These are phyloP conservation scores for Selaginella tamariscina DNA, from an alignment of 75 land plant genomes.

Conservation along the genomic window DNA sequence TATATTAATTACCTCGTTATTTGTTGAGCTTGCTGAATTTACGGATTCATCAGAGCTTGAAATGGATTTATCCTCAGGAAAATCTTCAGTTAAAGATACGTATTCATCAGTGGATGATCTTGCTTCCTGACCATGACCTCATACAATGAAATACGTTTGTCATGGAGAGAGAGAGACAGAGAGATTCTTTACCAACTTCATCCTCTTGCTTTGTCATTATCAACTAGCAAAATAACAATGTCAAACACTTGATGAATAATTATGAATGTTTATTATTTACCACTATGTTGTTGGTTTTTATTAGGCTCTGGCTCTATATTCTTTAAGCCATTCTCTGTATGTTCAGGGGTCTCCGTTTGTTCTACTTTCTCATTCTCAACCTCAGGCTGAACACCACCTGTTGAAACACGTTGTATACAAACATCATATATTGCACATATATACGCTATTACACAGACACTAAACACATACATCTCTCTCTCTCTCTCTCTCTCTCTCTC, in stretches of 20 bases:
- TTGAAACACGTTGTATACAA: too few species aligned
- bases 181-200: neutral
- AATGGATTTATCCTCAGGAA: neutral
- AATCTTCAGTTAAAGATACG: neutral
- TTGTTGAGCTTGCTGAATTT: neutral
- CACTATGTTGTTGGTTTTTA: too few species aligned
- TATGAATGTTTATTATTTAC: too few species aligned
- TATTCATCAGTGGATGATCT: neutral
- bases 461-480: too few species aligned
- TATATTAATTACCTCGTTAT: too few species aligned
- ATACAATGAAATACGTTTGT: neutral
- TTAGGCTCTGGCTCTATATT: neutral
- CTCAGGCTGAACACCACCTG: neutral
- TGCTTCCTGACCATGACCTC: neutral
- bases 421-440: too few species aligned
- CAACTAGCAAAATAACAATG: too few species aligned
- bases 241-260: too few species aligned
- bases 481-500: neutral
- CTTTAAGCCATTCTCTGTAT: neutral
- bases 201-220: neutral
- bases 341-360: neutral
- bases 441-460: too few species aligned
- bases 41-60: neutral
- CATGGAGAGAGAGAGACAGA: neutral
- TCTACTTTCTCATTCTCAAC: neutral